phyloP scores from a whole-genome alignment of 2,329 filamentous ascomycete genomes.

The Magnaporthiopsis incrustans region DNA sequence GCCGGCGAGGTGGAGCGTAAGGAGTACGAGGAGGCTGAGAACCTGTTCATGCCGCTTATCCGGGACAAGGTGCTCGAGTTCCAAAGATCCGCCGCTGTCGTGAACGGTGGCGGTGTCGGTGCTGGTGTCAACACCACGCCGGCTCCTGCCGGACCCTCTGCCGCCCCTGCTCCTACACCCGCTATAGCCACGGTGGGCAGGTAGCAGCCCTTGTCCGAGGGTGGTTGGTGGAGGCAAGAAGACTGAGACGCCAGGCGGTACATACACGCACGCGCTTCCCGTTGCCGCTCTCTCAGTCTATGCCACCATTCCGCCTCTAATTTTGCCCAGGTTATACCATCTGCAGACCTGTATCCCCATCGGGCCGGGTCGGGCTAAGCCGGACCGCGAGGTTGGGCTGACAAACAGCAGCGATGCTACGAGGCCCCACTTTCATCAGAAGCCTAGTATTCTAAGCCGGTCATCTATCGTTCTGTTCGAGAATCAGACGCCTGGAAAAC shows the following conservation, averaged over 20 bases:
- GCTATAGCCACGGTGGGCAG: background rate
- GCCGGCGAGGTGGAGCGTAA: conserved; percentile 18
- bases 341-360: background rate
- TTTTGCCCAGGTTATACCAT: background rate
- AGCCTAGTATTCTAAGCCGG: too few species aligned
- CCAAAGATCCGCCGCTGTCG: conserved; percentile 12
- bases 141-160: background rate
- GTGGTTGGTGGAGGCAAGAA: background rate
- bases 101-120: background rate
- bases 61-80: conserved; percentile 17
- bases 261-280: background rate
- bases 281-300: background rate
- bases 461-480: too few species aligned
- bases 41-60: conserved; percentile 21
- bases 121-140: background rate
- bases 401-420: background rate
- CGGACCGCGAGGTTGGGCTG: background rate
- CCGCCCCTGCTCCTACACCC: background rate
- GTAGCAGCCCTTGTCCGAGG: background rate
- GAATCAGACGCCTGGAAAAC: background rate
- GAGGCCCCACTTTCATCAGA: too few species aligned
- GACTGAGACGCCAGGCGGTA: background rate
- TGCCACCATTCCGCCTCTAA: background rate
- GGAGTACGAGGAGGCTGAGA: conserved; percentile 23
- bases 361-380: background rate